A percentile compares a stretch with the other conserved stretches of the same genome.
Evolutionary conservation across 805 yeast genomes (phyloP).

Genomic region (Pichia pseudocactophila): DNA sequence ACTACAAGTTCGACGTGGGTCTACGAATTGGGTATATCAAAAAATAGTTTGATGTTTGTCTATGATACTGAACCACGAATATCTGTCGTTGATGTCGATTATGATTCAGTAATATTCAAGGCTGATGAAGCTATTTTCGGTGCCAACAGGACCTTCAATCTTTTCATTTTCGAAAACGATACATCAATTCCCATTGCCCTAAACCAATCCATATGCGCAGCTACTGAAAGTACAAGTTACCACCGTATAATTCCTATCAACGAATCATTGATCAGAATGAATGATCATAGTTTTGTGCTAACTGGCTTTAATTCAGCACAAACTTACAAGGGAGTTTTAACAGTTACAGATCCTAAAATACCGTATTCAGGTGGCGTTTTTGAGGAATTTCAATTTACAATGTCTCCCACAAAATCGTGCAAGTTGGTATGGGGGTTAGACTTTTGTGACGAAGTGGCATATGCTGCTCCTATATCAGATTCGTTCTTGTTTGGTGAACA

Average conservation of each 20-base stretch:
- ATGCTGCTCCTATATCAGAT: slow-evolving; percentile 61
- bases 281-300: slow-evolving; percentile 45
- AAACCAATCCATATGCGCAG: slow-evolving; percentile 63
- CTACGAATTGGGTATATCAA: slow-evolving; percentile 61
- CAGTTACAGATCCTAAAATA: slow-evolving; percentile 35
- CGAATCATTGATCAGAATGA: slow-evolving; percentile 9
- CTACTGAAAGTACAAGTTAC: slow-evolving; percentile 31
- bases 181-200: slow-evolving; percentile 32
- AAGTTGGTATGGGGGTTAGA: slow-evolving; percentile 63
- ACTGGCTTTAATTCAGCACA: slow-evolving; percentile 53
- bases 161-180: slow-evolving; percentile 41
- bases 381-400: slow-evolving; percentile 45
- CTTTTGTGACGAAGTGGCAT: slow-evolving; percentile 77
- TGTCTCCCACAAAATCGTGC: slow-evolving; percentile 50
- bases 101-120: slow-evolving; percentile 53
- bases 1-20: slow-evolving; percentile 34
- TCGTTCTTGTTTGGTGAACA: slow-evolving; percentile 21
- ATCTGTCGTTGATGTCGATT: slow-evolving; percentile 59
- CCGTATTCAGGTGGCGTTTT: slow-evolving; percentile 57
- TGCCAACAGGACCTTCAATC: slow-evolving; percentile 19
- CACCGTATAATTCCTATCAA: slow-evolving; percentile 16
- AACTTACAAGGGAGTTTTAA: slow-evolving; percentile 54
- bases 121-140: slow-evolving; percentile 32
- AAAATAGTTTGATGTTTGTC: slow-evolving; percentile 52
- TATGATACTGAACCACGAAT: slow-evolving; percentile 57